Evolutionary conservation across 1,284 basidiomycete genomes (phyloP).

Genomic region (Thecaphora thlaspeos): DNA sequence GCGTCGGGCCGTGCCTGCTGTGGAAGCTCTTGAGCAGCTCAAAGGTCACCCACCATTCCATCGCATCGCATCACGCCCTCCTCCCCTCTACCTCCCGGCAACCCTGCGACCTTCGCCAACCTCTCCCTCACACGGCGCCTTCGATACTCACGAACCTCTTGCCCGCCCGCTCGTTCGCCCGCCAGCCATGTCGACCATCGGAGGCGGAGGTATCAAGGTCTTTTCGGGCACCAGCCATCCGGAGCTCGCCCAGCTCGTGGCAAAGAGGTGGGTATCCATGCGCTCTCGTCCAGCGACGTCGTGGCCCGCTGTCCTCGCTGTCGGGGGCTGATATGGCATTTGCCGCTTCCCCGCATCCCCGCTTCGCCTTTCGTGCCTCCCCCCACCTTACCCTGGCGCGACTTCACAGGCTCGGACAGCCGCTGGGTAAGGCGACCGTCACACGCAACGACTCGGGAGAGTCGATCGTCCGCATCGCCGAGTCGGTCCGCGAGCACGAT

Average conservation of each 20-base stretch:
- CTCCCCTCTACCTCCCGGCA: too few species aligned
- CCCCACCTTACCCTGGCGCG: too few species aligned
- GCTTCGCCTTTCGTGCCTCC: too few species aligned
- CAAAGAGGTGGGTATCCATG: slow-evolving; percentile 79
- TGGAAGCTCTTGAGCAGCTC: too few species aligned
- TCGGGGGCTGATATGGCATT: too few species aligned
- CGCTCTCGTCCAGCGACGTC: too few species aligned
- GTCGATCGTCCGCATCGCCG: slow-evolving; percentile 84
- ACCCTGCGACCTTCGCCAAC: too few species aligned
- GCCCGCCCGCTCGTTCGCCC: not conserved
- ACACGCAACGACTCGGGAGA: slow-evolving; percentile 87
- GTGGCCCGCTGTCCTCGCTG: too few species aligned
- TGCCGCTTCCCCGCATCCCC: too few species aligned
- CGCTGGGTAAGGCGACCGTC: slow-evolving; percentile 66
- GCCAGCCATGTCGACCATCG: slow-evolving; percentile 13
- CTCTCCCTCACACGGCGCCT: not conserved
- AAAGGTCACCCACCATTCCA: too few species aligned
- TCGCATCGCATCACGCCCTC: too few species aligned
- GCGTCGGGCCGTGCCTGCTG: too few species aligned
- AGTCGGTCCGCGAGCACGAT: slow-evolving; percentile 96
- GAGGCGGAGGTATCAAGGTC: slow-evolving; percentile 30
- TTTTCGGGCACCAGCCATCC: slow-evolving; percentile 67
- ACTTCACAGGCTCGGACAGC: slow-evolving; percentile 51
- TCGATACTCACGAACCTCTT: not conserved
- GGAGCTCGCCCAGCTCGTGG: slow-evolving; percentile 89